Evolutionary conservation across 2,329 filamentous ascomycete genomes (phyloP).

Genomic region (Fusarium azukiicola): DNA sequence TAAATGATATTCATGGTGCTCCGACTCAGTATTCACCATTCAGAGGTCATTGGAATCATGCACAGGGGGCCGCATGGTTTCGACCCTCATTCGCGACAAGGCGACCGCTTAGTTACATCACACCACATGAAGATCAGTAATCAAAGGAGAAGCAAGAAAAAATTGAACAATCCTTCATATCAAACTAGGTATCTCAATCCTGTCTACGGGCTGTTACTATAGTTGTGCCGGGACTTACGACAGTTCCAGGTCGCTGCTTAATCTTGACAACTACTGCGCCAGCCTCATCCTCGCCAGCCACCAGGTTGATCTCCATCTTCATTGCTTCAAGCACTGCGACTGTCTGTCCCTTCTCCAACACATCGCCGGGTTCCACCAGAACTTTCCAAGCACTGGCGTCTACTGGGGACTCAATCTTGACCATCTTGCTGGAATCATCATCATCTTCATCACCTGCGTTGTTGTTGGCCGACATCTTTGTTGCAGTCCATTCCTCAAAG

Average conservation of each 20-base stretch:
- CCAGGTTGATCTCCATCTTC: slow-evolving; percentile 74
- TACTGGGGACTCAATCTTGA: slow-evolving; percentile 8
- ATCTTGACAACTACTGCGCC: slow-evolving; percentile 16
- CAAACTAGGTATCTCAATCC: neutral
- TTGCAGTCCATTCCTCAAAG: slow-evolving; percentile 1
- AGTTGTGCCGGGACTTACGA: neutral
- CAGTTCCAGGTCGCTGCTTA: neutral
- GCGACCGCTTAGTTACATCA: neutral
- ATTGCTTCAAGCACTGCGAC: slow-evolving; percentile 75
- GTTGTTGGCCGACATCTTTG: neutral
- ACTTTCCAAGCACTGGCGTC: slow-evolving; percentile 68
- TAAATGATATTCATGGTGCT: neutral
- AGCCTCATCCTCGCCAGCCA: slow-evolving; percentile 27
- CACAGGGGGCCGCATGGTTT: neutral
- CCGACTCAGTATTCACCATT: accelerated
- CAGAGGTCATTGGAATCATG: accelerated
- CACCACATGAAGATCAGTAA: neutral
- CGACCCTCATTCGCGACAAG: neutral
- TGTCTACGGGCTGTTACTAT: neutral
- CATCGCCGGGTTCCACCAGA: slow-evolving; percentile 66
- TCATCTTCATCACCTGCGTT: neutral
- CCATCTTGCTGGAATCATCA: neutral
- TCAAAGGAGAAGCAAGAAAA: no score
- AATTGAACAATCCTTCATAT: neutral
- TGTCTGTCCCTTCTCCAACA: slow-evolving; percentile 43